These are phyloP conservation scores for Trapa incisa DNA, from an alignment of 345 rosid genomes.

Conservation along the genomic window DNA sequence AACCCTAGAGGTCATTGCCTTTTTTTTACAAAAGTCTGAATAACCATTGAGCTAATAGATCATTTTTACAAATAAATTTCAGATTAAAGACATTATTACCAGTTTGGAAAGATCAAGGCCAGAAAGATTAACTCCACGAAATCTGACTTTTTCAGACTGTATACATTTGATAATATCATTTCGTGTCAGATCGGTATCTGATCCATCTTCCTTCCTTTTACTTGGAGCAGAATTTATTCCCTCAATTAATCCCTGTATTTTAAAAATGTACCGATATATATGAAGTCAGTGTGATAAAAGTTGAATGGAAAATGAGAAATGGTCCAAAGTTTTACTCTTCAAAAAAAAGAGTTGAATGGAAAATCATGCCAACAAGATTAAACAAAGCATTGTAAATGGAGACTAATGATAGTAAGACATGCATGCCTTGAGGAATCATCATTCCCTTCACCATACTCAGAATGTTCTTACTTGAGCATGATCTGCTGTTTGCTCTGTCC, in stretches of 20 bases:
- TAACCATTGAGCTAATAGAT: background rate
- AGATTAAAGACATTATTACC: slow-evolving; percentile 29
- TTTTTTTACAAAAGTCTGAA: background rate
- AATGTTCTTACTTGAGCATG: background rate
- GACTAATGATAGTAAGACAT: background rate
- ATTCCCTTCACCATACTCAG: background rate
- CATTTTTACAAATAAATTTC: background rate
- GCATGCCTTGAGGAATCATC: background rate
- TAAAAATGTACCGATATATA: background rate
- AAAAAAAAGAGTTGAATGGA: background rate
- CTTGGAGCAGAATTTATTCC: slow-evolving; percentile 26
- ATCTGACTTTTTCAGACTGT: slow-evolving; percentile 63
- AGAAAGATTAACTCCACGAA: slow-evolving; percentile 80
- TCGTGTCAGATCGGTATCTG: slow-evolving; percentile 61
- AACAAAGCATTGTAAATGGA: background rate
- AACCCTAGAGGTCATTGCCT: background rate
- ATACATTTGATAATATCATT: slow-evolving; percentile 79
- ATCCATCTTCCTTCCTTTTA: slow-evolving; percentile 42
- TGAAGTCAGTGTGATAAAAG: background rate
- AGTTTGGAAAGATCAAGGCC: slow-evolving; percentile 89
- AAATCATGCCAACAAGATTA: background rate
- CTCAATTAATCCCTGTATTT: slow-evolving; percentile 55
- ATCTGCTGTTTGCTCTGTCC: background rate
- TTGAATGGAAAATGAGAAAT: background rate
- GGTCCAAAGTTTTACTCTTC: too few relatives aligned